These are phyloP conservation scores for Neckera pumila DNA, from an alignment of 225 moss, liverwort and hornwort species.

Conservation along the genomic window DNA sequence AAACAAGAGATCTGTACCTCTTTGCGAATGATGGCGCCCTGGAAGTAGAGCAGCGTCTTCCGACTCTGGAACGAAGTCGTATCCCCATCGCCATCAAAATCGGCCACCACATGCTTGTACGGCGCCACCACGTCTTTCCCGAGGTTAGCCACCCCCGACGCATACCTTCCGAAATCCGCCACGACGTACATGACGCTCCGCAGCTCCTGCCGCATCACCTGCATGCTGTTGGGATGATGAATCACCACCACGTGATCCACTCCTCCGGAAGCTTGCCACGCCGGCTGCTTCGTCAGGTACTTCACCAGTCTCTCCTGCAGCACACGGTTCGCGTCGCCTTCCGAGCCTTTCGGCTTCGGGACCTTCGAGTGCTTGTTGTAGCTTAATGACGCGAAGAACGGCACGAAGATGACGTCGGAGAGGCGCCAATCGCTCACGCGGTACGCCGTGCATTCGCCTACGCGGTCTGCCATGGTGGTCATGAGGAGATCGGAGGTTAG, in stretches of 20 bases:
- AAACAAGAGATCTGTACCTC: neutral
- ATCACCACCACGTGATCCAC: constrained; percentile 35
- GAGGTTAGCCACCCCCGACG: constrained; percentile 9
- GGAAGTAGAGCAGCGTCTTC: constrained; percentile 54
- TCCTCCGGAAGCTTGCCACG: constrained; percentile 34
- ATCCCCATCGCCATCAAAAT: constrained; percentile 1
- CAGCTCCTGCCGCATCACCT: neutral
- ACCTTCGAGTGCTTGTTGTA: constrained; percentile 28
- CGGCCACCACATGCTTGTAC: constrained; percentile 29
- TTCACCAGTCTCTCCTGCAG: constrained; percentile 42
- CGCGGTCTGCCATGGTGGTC: constrained; percentile 25
- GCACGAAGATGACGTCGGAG: constrained; percentile 59
- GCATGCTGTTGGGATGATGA: constrained; percentile 44
- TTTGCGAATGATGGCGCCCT: constrained; percentile 57
- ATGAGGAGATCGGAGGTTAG: constrained; percentile 53
- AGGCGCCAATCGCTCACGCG: constrained; percentile 33
- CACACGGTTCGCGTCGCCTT: neutral
- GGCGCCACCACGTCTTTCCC: constrained; percentile 43
- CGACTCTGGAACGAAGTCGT: constrained; percentile 22
- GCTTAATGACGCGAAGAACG: constrained; percentile 67
- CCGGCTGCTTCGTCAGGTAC: constrained; percentile 16
- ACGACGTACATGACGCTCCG: constrained; percentile 30
- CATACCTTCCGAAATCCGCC: constrained; percentile 41
- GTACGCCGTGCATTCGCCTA: constrained; percentile 43
- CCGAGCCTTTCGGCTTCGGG: neutral